phyloP scores from a whole-genome alignment of 352 stramenopile species.

The Phytophthora kernoviae region DNA sequence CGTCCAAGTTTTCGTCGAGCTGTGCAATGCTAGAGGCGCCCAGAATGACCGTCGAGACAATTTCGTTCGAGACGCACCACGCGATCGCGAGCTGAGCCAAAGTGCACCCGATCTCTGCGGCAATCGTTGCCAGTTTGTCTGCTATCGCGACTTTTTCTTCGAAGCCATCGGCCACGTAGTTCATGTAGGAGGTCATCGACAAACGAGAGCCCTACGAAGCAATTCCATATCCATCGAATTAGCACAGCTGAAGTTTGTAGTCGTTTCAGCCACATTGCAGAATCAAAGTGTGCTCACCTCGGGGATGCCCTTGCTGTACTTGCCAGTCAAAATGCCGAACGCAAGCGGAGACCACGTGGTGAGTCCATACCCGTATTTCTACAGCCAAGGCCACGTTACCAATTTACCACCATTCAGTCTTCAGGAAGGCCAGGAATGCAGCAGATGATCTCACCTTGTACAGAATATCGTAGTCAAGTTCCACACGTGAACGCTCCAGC shows the following conservation, averaged over 20 bases:
- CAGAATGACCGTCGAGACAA: conserved; percentile 57
- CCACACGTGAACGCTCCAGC: conserved; percentile 61
- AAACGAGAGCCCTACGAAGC: conserved; percentile 45
- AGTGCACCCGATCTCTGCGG: conserved; percentile 44
- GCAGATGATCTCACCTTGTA: conserved; percentile 37
- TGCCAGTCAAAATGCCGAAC: conserved; percentile 68
- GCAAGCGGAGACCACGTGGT: conserved; percentile 76
- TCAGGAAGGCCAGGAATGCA: too few species aligned
- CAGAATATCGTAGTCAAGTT: conserved; percentile 64
- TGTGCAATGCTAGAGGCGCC: conserved; percentile 54
- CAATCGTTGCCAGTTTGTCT: conserved; percentile 33
- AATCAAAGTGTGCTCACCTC: conserved; percentile 32
- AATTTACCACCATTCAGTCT: background rate
- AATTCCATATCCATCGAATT: too few species aligned
- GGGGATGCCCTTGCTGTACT: conserved; percentile 70
- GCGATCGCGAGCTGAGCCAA: conserved; percentile 56
- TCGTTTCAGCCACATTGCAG: too few species aligned
- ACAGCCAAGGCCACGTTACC: conserved; percentile 1
- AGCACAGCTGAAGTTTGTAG: too few species aligned
- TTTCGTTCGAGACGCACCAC: conserved; percentile 55
- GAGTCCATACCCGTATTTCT: conserved; percentile 67
- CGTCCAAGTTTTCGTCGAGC: conserved; percentile 58
- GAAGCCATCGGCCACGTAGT: conserved; percentile 41
- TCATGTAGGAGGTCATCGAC: conserved; percentile 43
- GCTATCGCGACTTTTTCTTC: conserved; percentile 34